These are phyloP conservation scores for Mortierella sp. DNA, from an alignment of 371 early-diverging fungal species.

Conservation along the genomic window DNA sequence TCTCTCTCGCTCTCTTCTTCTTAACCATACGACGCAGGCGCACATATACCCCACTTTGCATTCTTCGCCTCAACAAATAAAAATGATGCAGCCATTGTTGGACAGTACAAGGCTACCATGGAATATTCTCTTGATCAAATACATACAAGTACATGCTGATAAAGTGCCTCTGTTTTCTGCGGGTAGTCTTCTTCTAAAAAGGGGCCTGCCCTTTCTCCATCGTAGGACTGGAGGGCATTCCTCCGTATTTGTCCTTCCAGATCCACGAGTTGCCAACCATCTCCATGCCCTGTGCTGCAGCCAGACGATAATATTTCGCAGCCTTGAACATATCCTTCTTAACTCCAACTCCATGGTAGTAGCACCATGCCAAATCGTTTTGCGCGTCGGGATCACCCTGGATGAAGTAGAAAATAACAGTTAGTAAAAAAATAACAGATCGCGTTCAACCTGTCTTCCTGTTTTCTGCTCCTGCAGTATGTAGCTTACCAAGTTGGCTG, in stretches of 20 bases:
- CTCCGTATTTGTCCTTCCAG: conserved; percentile 87
- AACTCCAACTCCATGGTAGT: conserved; percentile 83
- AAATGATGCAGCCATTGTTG: no score
- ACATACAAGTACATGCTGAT: no score
- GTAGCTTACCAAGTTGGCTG: conserved; percentile 73
- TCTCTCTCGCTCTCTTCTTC: no score
- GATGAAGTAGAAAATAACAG: not conserved
- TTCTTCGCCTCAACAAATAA: no score
- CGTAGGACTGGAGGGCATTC: conserved; percentile 35
- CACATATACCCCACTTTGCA: no score
- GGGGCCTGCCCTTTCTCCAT: conserved; percentile 13
- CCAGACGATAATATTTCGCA: conserved; percentile 88
- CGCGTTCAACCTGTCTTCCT: not conserved
- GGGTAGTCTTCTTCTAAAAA: not conserved
- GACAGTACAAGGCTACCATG: no score
- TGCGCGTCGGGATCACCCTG: conserved; percentile 91
- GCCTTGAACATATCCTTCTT: conserved; percentile 85
- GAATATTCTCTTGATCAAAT: no score
- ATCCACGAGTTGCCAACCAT: conserved; percentile 96
- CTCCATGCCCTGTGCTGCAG: conserved; percentile 82
- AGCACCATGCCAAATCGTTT: conserved; percentile 85
- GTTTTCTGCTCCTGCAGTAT: not conserved
- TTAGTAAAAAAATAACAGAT: not conserved
- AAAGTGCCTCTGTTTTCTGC: no score
- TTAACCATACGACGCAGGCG: no score